phyloP scores from a whole-genome alignment of 1,284 basidiomycete genomes.

The Cronartium quercuum region DNA sequence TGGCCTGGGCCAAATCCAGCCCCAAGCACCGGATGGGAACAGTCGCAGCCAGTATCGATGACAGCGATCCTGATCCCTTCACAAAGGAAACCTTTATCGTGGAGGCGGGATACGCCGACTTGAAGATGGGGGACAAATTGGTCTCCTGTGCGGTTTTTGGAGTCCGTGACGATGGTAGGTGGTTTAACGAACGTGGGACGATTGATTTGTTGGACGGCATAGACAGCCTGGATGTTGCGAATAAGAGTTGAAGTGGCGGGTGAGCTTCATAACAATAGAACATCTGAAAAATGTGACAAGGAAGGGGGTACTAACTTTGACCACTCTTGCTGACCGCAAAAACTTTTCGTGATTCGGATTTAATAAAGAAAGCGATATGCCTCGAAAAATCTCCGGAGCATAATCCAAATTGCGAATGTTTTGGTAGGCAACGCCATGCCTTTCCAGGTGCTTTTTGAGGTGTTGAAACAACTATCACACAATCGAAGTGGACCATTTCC shows the following conservation, averaged over 20 bases:
- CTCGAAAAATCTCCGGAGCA: neutral
- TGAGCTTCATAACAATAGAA: neutral
- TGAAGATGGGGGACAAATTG: conserved; percentile 36
- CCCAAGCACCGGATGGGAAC: conserved; percentile 61
- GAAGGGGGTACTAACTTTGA: neutral
- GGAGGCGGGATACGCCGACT: conserved; percentile 47
- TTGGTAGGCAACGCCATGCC: neutral
- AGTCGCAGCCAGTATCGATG: conserved; percentile 55
- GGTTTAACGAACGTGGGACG: conserved; percentile 9
- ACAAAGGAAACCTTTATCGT: conserved; percentile 55
- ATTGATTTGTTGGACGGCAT: conserved; percentile 15
- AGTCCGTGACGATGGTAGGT: conserved; percentile 7
- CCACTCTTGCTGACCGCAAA: neutral
- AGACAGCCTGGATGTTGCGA: conserved; percentile 4
- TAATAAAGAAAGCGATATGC: neutral
- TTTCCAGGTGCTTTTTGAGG: neutral
- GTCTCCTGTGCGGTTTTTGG: neutral
- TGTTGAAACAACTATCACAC: neutral
- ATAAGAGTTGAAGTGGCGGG: neutral
- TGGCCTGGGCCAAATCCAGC: conserved; percentile 46
- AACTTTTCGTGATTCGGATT: neutral
- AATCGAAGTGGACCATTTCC: neutral
- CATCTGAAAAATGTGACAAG: neutral
- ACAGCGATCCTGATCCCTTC: conserved; percentile 57
- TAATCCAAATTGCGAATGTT: neutral